phyloP scores from a whole-genome alignment of 2,329 filamentous ascomycete genomes.

The Colletotrichum chlorophyti region DNA sequence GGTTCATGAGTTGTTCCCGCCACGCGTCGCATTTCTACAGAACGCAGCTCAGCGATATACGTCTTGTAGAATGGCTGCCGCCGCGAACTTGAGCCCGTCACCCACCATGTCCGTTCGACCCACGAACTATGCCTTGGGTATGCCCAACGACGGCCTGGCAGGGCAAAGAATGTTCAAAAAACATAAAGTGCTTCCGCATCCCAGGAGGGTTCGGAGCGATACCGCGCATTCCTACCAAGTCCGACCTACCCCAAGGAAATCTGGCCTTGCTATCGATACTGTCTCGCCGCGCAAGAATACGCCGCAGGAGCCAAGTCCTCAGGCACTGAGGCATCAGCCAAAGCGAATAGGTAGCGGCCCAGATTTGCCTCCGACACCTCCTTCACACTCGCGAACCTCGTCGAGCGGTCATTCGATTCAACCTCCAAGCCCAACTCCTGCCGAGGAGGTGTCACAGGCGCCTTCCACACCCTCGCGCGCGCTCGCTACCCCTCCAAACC shows the following conservation, averaged over 20 bases:
- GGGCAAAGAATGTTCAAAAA: slow-evolving; percentile 51
- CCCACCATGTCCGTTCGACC: slow-evolving; percentile 42
- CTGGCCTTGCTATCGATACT: slow-evolving; percentile 30
- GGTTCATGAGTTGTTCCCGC: slow-evolving; percentile 15
- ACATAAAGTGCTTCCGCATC: slow-evolving; percentile 51
- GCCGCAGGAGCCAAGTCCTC: slow-evolving; percentile 45
- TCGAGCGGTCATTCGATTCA: slow-evolving; percentile 56
- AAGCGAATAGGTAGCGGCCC: slow-evolving; percentile 52
- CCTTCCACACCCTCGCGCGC: slow-evolving; percentile 43
- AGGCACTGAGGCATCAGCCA: slow-evolving; percentile 49
- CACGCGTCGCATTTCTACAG: background rate
- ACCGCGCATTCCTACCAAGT: slow-evolving; percentile 17
- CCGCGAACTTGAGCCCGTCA: slow-evolving; percentile 33
- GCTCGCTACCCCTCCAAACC: slow-evolving; percentile 68
- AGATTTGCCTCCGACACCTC: slow-evolving; percentile 68
- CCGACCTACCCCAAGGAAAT: slow-evolving; percentile 29
- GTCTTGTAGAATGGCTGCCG: slow-evolving; percentile 32
- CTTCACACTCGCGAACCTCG: slow-evolving; percentile 64
- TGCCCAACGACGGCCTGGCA: slow-evolving; percentile 35
- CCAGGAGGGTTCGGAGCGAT: slow-evolving; percentile 30
- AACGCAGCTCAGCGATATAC: background rate
- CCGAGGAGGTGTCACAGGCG: slow-evolving; percentile 45
- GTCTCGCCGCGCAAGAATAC: slow-evolving; percentile 29
- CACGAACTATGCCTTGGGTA: slow-evolving; percentile 36
- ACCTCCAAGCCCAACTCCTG: slow-evolving; percentile 48